These are phyloP conservation scores for Aurantiochytrium sp. DNA, from an alignment of 108 stramenopile species.

Conservation along the genomic window DNA sequence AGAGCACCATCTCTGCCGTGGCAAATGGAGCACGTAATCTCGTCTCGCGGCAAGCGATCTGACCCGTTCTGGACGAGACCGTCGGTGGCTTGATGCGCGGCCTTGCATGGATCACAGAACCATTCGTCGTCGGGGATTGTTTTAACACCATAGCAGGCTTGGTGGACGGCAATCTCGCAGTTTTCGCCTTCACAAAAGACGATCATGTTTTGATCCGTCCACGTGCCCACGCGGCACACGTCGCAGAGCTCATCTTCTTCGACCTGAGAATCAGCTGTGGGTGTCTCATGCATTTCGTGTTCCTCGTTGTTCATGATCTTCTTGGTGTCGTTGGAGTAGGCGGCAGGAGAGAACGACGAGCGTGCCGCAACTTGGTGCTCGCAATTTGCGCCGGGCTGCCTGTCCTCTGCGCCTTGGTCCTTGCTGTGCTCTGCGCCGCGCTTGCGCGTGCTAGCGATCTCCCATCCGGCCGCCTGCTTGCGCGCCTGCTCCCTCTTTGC, in stretches of 20 bases:
- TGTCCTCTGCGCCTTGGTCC: too few species aligned
- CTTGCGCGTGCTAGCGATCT: too few species aligned
- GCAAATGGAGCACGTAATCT: background rate
- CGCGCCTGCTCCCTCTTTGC: too few species aligned
- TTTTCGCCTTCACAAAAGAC: conserved; percentile 21
- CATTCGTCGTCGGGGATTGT: conserved; percentile 25
- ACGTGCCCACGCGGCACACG: background rate
- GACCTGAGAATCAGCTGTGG: too few species aligned
- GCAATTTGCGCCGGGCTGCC: too few species aligned
- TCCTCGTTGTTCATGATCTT: too few species aligned
- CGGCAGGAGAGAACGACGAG: too few species aligned
- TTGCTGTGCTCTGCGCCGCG: too few species aligned
- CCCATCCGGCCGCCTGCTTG: too few species aligned
- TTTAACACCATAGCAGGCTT: conserved; percentile 12
- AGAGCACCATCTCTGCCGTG: background rate
- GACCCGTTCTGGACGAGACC: background rate
- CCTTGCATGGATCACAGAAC: conserved; percentile 24
- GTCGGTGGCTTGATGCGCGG: background rate
- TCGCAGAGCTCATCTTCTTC: background rate
- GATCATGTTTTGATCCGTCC: conserved; percentile 12
- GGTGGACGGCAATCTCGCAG: conserved; percentile 28
- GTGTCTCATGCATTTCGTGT: too few species aligned
- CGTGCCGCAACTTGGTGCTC: too few species aligned
- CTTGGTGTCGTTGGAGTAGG: too few species aligned
- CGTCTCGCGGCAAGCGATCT: background rate